Percentiles rank a stretch among this genome's conserved stretches.
Evolutionary conservation across 2,329 filamentous ascomycete genomes (phyloP).

Genomic region (Colletotrichum orchidophilum): DNA sequence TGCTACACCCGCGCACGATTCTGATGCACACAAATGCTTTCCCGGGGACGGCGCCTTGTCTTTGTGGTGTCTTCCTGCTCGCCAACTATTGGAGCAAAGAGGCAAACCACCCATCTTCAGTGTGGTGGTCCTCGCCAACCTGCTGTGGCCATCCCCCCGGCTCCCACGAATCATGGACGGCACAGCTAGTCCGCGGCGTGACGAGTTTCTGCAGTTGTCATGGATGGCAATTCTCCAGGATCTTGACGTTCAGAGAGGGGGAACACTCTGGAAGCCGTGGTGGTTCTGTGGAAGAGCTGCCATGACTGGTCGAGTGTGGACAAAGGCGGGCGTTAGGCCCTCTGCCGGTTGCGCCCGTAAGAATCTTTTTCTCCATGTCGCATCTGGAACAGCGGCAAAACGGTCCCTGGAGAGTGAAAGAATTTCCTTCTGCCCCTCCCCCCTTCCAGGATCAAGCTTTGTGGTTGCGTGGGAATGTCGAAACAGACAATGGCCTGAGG

Average conservation of each 20-base stretch:
- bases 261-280: slow-evolving; percentile 3
- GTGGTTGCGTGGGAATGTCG: slow-evolving; percentile 2
- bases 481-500: slow-evolving; percentile 1
- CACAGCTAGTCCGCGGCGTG: slow-evolving; percentile 10
- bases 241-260: slow-evolving; percentile 2
- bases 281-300: slow-evolving; percentile 4
- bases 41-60: not conserved
- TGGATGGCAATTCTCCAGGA: slow-evolving; percentile 4
- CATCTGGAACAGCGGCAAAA: slow-evolving; percentile 29
- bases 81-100: slow-evolving; percentile 11
- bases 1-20: not conserved
- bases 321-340: slow-evolving; percentile 23
- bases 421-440: slow-evolving; percentile 8
- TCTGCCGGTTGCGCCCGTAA: slow-evolving; percentile 28
- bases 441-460: not conserved
- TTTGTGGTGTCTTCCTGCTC: not conserved
- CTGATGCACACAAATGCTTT: slow-evolving; percentile 17
- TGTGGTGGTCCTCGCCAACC: slow-evolving; percentile 12
- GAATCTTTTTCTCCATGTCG: slow-evolving; percentile 4
- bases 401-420: not conserved
- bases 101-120: slow-evolving; percentile 8
- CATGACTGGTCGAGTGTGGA: slow-evolving; percentile 18
- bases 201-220: slow-evolving; percentile 11
- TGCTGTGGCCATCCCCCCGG: slow-evolving; percentile 12
- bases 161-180: slow-evolving; percentile 29